Conservation (phyloP, 257 asterid species). For the Fraxinus americana region DNA sequence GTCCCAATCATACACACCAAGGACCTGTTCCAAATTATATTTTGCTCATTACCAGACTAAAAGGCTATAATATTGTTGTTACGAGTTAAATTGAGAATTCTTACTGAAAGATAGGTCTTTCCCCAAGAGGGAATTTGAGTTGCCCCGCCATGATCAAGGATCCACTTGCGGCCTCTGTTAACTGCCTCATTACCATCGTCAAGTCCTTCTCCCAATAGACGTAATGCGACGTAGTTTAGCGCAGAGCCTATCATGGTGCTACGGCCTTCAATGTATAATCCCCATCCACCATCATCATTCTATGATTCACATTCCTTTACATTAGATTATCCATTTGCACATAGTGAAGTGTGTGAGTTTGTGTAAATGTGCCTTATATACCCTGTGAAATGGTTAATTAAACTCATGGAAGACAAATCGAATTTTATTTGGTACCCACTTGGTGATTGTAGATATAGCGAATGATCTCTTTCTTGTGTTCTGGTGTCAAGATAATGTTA, state of each 20-base stretch:
- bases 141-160: conserved; percentile 21
- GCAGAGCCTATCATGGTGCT: conserved; percentile 22
- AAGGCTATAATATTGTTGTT: no score
- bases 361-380: no score
- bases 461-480: conserved; percentile 62
- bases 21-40: background rate
- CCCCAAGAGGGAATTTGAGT: conserved; percentile 19
- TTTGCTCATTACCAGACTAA: no score
- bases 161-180: conserved; percentile 18
- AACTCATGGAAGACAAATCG: no score
- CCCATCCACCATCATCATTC: conserved; percentile 29
- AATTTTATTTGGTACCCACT: background rate
- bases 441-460: conserved; percentile 65
- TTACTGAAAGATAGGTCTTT: conserved; percentile 19
- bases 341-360: no score
- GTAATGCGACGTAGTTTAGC: conserved; percentile 6
- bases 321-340: background rate
- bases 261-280: conserved; percentile 18
- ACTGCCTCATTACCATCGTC: conserved; percentile 12
- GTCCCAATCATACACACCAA: conserved; percentile 20
- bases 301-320: background rate
- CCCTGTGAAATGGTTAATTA: no score
- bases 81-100: background rate
- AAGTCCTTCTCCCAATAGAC: conserved; percentile 16
- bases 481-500: conserved; percentile 46